A percentile compares a stretch with the other conserved stretches of the same genome.
Conservation (phyloP, 1,139 yeast genomes). For the Pichia sp. region DNA sequence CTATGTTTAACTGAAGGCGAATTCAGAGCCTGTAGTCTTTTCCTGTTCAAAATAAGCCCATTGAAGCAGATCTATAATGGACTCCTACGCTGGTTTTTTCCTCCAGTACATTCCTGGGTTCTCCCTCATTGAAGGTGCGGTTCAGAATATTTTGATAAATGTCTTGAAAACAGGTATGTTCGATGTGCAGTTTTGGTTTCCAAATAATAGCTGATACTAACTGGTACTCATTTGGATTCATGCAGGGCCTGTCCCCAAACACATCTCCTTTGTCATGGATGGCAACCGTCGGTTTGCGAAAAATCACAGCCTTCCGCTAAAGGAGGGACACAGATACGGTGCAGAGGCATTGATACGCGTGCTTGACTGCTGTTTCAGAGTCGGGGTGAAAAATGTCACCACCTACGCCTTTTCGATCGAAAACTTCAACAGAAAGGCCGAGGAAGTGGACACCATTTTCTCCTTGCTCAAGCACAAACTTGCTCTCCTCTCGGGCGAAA, state of each 20-base stretch:
- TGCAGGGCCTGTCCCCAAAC: conserved; percentile 49
- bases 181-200: too few relatives aligned
- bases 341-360: conserved; percentile 44
- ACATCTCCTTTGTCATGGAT: conserved; percentile 56
- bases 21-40: too few relatives aligned
- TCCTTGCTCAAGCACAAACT: conserved; percentile 40
- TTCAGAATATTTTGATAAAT: conserved; percentile 24
- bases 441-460: conserved; percentile 51
- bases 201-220: not conserved
- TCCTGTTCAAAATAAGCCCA: too few relatives aligned
- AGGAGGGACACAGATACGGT: conserved; percentile 53
- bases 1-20: too few relatives aligned
- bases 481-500: conserved; percentile 25
- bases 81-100: not conserved
- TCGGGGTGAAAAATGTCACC: conserved; percentile 47
- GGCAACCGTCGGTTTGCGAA: conserved; percentile 56
- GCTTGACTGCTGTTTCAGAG: conserved; percentile 41
- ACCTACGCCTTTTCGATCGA: conserved; percentile 58
- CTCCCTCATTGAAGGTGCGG: conserved; percentile 21
- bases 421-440: conserved; percentile 49
- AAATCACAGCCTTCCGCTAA: conserved; percentile 37
- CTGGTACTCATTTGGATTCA: not conserved
- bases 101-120: conserved; percentile 22
- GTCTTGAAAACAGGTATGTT: conserved; percentile 32
- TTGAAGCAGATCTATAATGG: not conserved